These are phyloP conservation scores for Alternaria metachromatica DNA, from an alignment of 2,329 filamentous ascomycete species.

Conservation along the genomic window DNA sequence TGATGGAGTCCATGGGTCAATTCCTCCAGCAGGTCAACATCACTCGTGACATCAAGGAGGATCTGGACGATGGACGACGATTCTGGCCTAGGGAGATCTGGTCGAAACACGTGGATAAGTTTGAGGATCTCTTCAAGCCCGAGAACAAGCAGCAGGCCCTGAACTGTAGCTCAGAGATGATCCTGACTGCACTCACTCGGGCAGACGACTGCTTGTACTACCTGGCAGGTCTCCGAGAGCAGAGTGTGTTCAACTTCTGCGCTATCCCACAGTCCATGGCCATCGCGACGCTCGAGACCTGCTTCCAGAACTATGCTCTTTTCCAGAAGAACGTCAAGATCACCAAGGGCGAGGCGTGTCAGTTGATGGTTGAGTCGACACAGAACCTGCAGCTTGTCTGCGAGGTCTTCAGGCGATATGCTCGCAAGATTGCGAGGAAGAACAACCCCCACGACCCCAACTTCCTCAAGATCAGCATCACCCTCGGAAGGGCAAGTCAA, in stretches of 20 bases:
- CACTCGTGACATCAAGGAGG: conserved; percentile 92
- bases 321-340: conserved; percentile 94
- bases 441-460: conserved; percentile 93
- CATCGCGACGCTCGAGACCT: conserved; percentile 88
- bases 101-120: conserved; percentile 91
- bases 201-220: conserved; percentile 97
- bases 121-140: conserved; percentile 87
- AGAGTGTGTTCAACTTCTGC: conserved; percentile 98
- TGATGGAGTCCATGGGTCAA: conserved; percentile 95
- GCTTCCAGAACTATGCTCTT: conserved; percentile 88
- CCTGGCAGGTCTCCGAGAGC: conserved; percentile 91
- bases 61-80: conserved; percentile 82
- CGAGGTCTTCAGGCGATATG: conserved; percentile 79
- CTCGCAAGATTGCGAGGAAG: conserved; percentile 85
- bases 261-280: conserved; percentile 98
- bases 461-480: conserved; percentile 88
- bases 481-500: conserved; percentile 76
- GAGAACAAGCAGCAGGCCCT: conserved; percentile 79
- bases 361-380: conserved; percentile 89
- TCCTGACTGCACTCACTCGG: conserved; percentile 85
- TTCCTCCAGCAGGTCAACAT: conserved; percentile 99
- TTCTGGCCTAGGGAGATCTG: conserved; percentile 98
- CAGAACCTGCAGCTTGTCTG: conserved; percentile 86
- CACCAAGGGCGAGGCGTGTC: conserved; percentile 90
- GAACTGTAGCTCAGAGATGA: conserved; percentile 90